Conservation (phyloP, 805 yeast species). For the Yarrowia sp. region DNA sequence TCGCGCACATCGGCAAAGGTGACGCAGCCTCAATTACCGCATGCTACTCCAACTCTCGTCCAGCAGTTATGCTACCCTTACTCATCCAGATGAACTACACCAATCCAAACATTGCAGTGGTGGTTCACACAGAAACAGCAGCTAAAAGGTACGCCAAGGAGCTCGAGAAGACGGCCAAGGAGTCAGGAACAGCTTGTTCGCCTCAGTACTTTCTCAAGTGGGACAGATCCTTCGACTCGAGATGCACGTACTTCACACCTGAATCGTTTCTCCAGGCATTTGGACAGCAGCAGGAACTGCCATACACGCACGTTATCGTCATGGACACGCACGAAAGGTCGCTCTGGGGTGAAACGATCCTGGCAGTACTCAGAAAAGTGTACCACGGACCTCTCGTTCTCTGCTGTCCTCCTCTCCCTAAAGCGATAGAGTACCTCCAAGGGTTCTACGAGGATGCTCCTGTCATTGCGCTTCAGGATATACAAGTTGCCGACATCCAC, state of each 20-base stretch:
- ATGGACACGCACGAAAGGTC: slow-evolving; percentile 6
- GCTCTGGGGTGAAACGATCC: background rate
- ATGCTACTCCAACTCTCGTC: background rate
- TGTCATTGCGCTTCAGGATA: background rate
- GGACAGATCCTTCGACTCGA: background rate
- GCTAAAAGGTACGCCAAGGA: background rate
- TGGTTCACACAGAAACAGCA: background rate
- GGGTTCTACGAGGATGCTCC: background rate
- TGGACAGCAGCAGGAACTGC: slow-evolving; percentile 9
- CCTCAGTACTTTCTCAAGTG: background rate
- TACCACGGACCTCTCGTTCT: background rate
- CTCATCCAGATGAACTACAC: slow-evolving; percentile 6
- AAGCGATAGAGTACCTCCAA: background rate
- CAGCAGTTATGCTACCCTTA: slow-evolving; percentile 3
- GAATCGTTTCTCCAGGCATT: background rate
- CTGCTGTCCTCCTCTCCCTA: background rate
- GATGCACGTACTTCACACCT: background rate
- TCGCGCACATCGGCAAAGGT: background rate
- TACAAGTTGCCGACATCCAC: background rate
- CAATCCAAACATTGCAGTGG: background rate
- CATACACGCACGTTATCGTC: background rate
- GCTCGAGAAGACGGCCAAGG: background rate
- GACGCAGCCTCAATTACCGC: background rate
- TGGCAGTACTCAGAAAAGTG: background rate
- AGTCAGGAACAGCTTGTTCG: background rate